Evolutionary conservation across 768 basidiomycete genomes (phyloP).

Genomic region (Boletus sensibilis): DNA sequence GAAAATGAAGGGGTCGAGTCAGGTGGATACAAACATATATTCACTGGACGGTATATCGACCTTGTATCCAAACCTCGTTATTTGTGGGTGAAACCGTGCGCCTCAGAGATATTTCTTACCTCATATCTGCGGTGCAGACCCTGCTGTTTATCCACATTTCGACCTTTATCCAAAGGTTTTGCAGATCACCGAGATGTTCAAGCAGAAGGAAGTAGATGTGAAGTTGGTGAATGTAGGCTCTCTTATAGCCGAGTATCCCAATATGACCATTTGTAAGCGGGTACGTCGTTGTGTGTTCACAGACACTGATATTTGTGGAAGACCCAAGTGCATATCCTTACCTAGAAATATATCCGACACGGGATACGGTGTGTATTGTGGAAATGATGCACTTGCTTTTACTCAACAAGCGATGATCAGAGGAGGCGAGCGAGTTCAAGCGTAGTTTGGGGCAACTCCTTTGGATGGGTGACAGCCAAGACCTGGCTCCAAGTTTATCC

Average conservation of each 20-base stretch:
- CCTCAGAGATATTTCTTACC: not conserved
- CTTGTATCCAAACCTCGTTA: conserved; percentile 15
- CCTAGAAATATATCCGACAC: conserved; percentile 40
- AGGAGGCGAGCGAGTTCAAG: not conserved
- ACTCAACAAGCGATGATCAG: conserved; percentile 9
- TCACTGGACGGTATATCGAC: not conserved
- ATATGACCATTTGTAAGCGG: conserved; percentile 30
- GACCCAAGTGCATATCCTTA: conserved; percentile 42
- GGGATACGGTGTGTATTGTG: conserved; percentile 8
- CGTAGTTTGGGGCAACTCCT: conserved; percentile 17
- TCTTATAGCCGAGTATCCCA: conserved; percentile 23
- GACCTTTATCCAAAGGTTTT: conserved; percentile 37
- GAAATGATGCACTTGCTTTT: not conserved
- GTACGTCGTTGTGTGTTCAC: not conserved
- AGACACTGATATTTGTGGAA: conserved; percentile 28
- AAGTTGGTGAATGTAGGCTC: conserved; percentile 3
- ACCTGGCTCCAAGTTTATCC: conserved; percentile 23
- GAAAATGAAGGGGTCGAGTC: not conserved
- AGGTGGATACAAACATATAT: not conserved
- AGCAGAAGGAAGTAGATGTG: conserved; percentile 44
- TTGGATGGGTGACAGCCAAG: conserved; percentile 20
- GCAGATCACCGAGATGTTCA: conserved; percentile 44
- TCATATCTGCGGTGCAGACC: conserved; percentile 30
- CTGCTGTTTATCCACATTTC: conserved; percentile 41
- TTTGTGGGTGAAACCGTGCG: conserved; percentile 13